A percentile compares a stretch with the other conserved stretches of the same genome.
Evolutionary conservation across 352 stramenopile species (phyloP).

Genomic region (Globisporangium nodosum): DNA sequence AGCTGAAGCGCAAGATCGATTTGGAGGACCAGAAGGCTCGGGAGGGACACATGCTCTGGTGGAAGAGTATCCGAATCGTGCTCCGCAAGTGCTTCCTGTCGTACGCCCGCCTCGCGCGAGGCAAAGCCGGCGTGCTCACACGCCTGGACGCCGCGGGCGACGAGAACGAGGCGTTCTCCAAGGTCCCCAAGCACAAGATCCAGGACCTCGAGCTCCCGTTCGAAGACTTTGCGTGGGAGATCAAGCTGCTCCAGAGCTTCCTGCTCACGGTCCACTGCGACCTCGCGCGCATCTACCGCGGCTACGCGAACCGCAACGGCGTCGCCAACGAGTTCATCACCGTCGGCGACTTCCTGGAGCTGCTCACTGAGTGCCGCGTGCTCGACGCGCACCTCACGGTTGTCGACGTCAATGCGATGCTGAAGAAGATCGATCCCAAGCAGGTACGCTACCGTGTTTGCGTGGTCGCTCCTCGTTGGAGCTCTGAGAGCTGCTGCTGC

Average conservation of each 20-base stretch:
- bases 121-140: constrained; percentile 55
- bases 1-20: constrained; percentile 68
- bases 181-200: constrained; percentile 39
- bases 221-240: constrained; percentile 65
- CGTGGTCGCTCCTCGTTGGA: neutral
- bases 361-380: constrained; percentile 64
- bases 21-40: constrained; percentile 46
- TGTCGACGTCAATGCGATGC: constrained; percentile 37
- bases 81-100: constrained; percentile 76
- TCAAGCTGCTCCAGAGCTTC: constrained; percentile 69
- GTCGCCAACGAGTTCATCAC: constrained; percentile 38
- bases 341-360: constrained; percentile 45
- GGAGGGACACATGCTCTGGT: constrained; percentile 63
- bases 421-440: constrained; percentile 45
- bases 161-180: constrained; percentile 61
- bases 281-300: constrained; percentile 66
- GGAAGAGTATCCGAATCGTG: constrained; percentile 64
- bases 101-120: constrained; percentile 51
- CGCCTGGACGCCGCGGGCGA: constrained; percentile 39
- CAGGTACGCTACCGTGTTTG: constrained; percentile 3
- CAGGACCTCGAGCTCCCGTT: constrained; percentile 49
- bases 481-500: neutral
- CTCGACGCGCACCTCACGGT: constrained; percentile 39
- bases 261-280: constrained; percentile 65
- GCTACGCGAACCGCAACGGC: constrained; percentile 44